A percentile compares a stretch with the other conserved stretches of the same genome.
Conservation (phyloP, 1,139 yeast genomes). For the Candida frijolesensis region DNA sequence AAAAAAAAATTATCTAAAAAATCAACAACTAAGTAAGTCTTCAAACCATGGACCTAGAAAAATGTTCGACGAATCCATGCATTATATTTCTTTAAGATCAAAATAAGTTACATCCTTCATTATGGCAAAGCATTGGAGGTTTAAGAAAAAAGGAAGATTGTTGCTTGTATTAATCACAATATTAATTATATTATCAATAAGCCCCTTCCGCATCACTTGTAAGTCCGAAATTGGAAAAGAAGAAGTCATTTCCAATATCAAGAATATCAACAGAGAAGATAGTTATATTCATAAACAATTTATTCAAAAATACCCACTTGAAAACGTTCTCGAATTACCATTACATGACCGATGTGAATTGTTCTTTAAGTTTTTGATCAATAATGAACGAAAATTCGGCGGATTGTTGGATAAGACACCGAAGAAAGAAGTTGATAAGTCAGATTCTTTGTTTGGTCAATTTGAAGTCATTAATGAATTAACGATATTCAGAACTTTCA, state of each 20-base stretch:
- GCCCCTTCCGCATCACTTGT: too few species aligned
- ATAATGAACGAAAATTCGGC: slow-evolving; percentile 27
- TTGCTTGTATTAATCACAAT: too few species aligned
- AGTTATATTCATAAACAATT: not conserved
- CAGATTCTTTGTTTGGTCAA: not conserved
- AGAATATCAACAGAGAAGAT: not conserved
- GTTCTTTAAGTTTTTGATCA: slow-evolving; percentile 30
- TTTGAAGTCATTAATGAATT: slow-evolving; percentile 30
- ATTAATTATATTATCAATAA: too few species aligned
- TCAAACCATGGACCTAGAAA: too few species aligned
- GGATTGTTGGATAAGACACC: slow-evolving; percentile 20
- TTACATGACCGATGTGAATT: slow-evolving; percentile 33
- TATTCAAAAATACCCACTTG: not conserved
- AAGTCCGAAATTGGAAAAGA: not conserved
- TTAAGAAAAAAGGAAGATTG: too few species aligned
- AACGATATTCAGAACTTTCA: slow-evolving; percentile 46
- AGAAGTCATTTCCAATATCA: not conserved
- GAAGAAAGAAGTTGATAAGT: slow-evolving; percentile 29
- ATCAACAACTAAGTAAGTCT: too few species aligned
- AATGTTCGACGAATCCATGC: too few species aligned
- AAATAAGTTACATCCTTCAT: too few species aligned
- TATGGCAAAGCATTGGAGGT: too few species aligned
- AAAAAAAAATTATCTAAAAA: too few species aligned
- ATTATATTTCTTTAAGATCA: too few species aligned
- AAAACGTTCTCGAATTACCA: not conserved